Evolutionary conservation across 2,329 filamentous ascomycete genomes (phyloP).

Genomic region (Hymenoscyphus scutula): DNA sequence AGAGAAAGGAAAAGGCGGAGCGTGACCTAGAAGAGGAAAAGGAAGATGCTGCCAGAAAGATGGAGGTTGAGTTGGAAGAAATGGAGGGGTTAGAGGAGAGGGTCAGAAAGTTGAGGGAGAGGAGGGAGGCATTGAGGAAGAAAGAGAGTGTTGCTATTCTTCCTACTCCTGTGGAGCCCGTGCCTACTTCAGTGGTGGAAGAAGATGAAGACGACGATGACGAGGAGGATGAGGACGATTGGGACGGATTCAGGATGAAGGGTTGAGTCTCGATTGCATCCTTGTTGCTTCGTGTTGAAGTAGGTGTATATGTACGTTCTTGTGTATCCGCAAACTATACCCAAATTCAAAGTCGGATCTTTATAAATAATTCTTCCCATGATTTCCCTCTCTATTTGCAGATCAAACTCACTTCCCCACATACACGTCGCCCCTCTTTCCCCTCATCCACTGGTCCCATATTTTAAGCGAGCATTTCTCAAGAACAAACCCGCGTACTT

Average conservation of each 20-base stretch:
- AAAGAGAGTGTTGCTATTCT: slow-evolving; percentile 35
- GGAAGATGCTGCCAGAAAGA: slow-evolving; percentile 70
- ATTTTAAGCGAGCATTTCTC: background rate
- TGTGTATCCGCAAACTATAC: background rate
- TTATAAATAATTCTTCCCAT: background rate
- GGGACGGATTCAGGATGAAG: slow-evolving; percentile 53
- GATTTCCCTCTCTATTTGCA: too few relatives aligned
- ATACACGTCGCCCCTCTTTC: too few relatives aligned
- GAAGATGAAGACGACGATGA: slow-evolving; percentile 41
- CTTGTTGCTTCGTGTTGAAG: background rate
- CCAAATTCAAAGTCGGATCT: slow-evolving; percentile 2
- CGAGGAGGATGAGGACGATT: slow-evolving; percentile 52
- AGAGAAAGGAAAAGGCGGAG: slow-evolving; percentile 49
- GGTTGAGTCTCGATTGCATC: slow-evolving; percentile 2
- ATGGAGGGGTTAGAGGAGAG: slow-evolving; percentile 77
- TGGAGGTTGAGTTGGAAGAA: slow-evolving; percentile 78
- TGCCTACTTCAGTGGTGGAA: background rate
- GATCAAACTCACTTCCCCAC: too few relatives aligned
- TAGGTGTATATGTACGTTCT: background rate
- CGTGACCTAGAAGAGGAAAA: slow-evolving; percentile 62
- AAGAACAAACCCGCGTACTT: too few relatives aligned
- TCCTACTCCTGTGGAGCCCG: background rate
- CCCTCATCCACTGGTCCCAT: background rate
- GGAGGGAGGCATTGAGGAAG: slow-evolving; percentile 62
- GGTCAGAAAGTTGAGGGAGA: slow-evolving; percentile 66